Percentiles rank a stretch among this genome's conserved stretches.
Evolutionary conservation across 148 eudicot genomes (phyloP).

Genomic region (Rhododendron mucronatum): DNA sequence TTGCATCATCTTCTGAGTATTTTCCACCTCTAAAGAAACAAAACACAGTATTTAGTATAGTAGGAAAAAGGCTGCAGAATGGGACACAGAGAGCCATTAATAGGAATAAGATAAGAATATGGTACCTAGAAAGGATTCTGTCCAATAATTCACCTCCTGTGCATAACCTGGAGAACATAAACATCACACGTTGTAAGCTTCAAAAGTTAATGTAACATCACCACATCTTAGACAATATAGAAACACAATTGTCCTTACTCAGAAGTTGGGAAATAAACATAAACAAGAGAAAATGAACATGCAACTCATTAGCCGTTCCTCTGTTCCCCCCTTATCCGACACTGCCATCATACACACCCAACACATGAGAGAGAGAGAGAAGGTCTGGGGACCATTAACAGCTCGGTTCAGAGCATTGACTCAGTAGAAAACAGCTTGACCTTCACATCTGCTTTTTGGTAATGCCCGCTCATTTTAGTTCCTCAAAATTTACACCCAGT

Average conservation of each 20-base stretch:
- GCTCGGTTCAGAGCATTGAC: background rate
- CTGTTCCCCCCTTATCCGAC: background rate
- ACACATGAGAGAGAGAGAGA: background rate
- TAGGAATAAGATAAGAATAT: background rate
- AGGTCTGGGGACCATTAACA: background rate
- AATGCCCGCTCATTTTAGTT: background rate
- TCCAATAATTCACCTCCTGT: constrained; percentile 92
- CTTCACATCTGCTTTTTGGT: background rate
- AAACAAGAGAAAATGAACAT: background rate
- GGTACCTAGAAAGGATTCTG: constrained; percentile 72
- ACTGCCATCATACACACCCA: background rate
- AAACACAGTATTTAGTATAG: background rate
- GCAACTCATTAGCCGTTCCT: background rate
- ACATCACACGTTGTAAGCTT: constrained; percentile 5
- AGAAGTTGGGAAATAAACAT: background rate
- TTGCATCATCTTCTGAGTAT: constrained; percentile 93
- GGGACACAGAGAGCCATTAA: background rate
- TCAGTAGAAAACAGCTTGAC: background rate
- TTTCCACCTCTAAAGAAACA: constrained; percentile 75
- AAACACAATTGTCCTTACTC: background rate
- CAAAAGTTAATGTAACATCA: background rate
- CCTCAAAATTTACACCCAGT: background rate
- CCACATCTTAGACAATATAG: background rate
- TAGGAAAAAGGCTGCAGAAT: background rate
- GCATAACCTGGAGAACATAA: constrained; percentile 60